Percentiles rank a stretch among this genome's conserved stretches.
Evolutionary conservation across 1,284 basidiomycete genomes (phyloP).

Genomic region (Naganishia sp.): DNA sequence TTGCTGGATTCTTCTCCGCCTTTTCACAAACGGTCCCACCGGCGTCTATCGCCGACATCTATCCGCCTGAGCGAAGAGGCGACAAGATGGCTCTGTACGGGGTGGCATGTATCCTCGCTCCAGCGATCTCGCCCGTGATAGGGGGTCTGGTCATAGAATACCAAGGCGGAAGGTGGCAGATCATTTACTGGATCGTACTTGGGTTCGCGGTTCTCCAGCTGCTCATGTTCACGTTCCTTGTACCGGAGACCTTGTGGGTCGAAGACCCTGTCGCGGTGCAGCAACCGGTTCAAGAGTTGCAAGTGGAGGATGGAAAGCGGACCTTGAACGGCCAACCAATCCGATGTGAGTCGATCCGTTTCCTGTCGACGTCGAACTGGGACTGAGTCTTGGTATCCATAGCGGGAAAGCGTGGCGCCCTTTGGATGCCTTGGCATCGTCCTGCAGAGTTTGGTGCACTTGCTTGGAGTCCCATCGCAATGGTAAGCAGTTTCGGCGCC

Average conservation of each 20-base stretch:
- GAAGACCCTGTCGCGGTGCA: constrained; percentile 26
- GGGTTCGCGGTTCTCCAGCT: constrained; percentile 44
- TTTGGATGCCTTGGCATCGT: constrained; percentile 48
- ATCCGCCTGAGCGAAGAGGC: constrained; percentile 45
- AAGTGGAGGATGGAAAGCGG: constrained; percentile 19
- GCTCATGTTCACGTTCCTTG: constrained; percentile 43
- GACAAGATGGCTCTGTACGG: constrained; percentile 46
- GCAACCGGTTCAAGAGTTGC: not conserved
- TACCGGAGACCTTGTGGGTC: constrained; percentile 51
- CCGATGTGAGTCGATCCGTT: constrained; percentile 1
- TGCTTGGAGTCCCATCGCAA: constrained; percentile 41
- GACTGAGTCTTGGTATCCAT: not conserved
- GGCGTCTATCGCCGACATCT: constrained; percentile 42
- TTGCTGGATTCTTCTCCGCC: constrained; percentile 38
- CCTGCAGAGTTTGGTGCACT: constrained; percentile 43
- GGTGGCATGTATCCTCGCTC: constrained; percentile 41
- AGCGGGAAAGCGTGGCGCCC: constrained; percentile 38
- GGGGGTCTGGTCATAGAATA: constrained; percentile 43
- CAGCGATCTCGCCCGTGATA: constrained; percentile 48
- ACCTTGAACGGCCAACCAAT: constrained; percentile 24
- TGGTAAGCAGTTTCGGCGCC: constrained; percentile 30
- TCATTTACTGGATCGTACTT: constrained; percentile 47
- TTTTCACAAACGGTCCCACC: constrained; percentile 44
- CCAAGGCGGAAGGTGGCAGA: constrained; percentile 36
- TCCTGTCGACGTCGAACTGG: too few species aligned